A percentile compares a stretch with the other conserved stretches of the same genome.
phyloP scores from a whole-genome alignment of 768 basidiomycete species.

The Rhodotorula babjevae region DNA sequence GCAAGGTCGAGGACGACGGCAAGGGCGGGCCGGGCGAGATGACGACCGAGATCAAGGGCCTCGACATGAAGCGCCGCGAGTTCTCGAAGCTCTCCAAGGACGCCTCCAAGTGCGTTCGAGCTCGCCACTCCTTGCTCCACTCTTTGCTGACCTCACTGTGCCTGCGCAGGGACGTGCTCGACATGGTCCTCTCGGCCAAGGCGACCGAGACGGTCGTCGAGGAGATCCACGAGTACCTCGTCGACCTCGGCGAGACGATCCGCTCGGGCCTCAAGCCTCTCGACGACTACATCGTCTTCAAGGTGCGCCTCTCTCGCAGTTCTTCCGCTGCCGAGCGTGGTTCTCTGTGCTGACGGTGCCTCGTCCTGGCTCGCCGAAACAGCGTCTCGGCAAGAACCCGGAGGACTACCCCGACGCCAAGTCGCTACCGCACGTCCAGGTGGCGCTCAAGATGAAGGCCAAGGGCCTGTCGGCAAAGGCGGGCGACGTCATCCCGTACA shows the following conservation, averaged over 20 bases:
- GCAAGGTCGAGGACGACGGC: slow-evolving; percentile 82
- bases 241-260: slow-evolving; percentile 68
- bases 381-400: slow-evolving; percentile 94
- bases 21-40: slow-evolving; percentile 51
- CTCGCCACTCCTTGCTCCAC: neutral
- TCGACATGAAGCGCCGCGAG: slow-evolving; percentile 98
- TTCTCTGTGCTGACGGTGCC: neutral
- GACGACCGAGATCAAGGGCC: slow-evolving; percentile 84
- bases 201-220: slow-evolving; percentile 82
- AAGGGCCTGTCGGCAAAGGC: slow-evolving; percentile 71
- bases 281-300: slow-evolving; percentile 94
- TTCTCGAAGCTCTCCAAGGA: slow-evolving; percentile 87
- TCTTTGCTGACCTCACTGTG: neutral
- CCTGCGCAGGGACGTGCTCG: slow-evolving; percentile 68
- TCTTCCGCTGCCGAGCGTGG: too few species aligned
- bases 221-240: slow-evolving; percentile 86
- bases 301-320: slow-evolving; percentile 58
- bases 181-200: slow-evolving; percentile 80
- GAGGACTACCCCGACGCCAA: slow-evolving; percentile 96
- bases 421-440: slow-evolving; percentile 92
- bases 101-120: slow-evolving; percentile 72
- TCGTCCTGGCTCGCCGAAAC: neutral
- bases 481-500: slow-evolving; percentile 92
- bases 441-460: slow-evolving; percentile 81
- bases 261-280: slow-evolving; percentile 69